These are phyloP conservation scores for Centaurea solstitialis DNA, from an alignment of 129 eudicot species.

Conservation along the genomic window DNA sequence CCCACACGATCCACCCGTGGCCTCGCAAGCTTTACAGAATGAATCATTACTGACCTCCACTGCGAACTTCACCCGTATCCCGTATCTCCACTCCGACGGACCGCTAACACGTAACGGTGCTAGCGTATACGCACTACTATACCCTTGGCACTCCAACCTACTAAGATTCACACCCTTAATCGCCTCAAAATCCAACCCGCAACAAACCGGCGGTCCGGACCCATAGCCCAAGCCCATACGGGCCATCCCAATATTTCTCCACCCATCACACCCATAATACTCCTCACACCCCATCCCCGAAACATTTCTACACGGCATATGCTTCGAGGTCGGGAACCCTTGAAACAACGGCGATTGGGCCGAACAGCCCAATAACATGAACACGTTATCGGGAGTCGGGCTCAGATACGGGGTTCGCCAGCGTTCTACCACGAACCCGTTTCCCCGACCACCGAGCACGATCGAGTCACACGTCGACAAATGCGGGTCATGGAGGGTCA, in stretches of 20 bases:
- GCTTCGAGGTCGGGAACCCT: slow-evolving; percentile 73
- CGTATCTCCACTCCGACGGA: slow-evolving; percentile 79
- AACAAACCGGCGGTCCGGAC: slow-evolving; percentile 84
- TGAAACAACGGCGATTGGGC: slow-evolving; percentile 79
- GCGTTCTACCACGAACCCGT: slow-evolving; percentile 87
- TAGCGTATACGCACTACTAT: slow-evolving; percentile 85
- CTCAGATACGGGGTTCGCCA: slow-evolving; percentile 71
- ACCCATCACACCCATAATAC: slow-evolving; percentile 81
- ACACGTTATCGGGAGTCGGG: slow-evolving; percentile 81
- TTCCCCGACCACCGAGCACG: slow-evolving; percentile 69
- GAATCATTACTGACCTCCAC: slow-evolving; percentile 58
- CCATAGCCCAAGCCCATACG: slow-evolving; percentile 61
- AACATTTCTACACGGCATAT: slow-evolving; percentile 78
- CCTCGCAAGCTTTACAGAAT: slow-evolving; percentile 81
- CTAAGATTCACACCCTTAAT: slow-evolving; percentile 76
- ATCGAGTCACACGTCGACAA: slow-evolving; percentile 80
- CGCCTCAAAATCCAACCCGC: slow-evolving; percentile 65
- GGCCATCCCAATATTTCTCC: slow-evolving; percentile 59
- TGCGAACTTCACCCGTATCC: slow-evolving; percentile 83
- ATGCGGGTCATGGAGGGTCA: slow-evolving; percentile 87
- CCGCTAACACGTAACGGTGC: slow-evolving; percentile 80
- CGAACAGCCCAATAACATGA: slow-evolving; percentile 88
- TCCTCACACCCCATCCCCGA: slow-evolving; percentile 96
- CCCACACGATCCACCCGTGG: slow-evolving; percentile 92
- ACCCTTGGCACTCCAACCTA: slow-evolving; percentile 82